These are phyloP conservation scores for Hanseniaspora uvarum DNA, from an alignment of 1,139 yeast genomes.

Conservation along the genomic window DNA sequence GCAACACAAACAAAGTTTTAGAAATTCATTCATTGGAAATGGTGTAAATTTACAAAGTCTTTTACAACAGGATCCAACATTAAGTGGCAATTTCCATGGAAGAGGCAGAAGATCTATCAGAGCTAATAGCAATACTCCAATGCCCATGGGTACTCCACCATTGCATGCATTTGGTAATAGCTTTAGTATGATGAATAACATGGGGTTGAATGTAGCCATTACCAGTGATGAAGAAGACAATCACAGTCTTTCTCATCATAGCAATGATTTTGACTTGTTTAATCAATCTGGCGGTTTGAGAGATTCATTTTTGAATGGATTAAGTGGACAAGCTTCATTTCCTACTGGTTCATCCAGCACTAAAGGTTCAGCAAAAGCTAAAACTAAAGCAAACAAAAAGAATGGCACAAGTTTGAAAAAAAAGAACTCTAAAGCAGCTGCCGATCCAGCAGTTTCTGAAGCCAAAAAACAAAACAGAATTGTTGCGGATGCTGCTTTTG, in stretches of 20 bases:
- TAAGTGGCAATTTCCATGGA: neutral
- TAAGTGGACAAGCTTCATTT: neutral
- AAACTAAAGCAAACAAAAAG: neutral
- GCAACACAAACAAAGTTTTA: conserved; percentile 13
- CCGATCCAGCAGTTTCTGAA: neutral
- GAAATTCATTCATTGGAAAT: conserved; percentile 13
- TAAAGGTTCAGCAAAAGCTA: neutral
- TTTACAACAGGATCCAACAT: conserved; percentile 9
- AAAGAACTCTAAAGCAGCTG: neutral
- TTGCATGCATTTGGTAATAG: conserved; percentile 15
- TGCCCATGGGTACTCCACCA: conserved; percentile 17
- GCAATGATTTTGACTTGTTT: conserved; percentile 7
- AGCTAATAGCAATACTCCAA: conserved; percentile 16
- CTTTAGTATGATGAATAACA: conserved; percentile 14
- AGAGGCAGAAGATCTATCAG: conserved; percentile 15
- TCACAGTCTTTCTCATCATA: neutral
- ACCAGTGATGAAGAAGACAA: conserved; percentile 17
- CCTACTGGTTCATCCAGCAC: neutral
- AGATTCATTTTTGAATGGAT: conserved; percentile 1
- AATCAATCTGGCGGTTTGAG: neutral
- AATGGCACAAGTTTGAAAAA: neutral
- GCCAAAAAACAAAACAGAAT: conserved; percentile 6
- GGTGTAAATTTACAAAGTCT: conserved; percentile 14
- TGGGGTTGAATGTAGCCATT: conserved; percentile 14
- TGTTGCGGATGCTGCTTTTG: conserved; percentile 16